Evolutionary conservation across 2,329 filamentous ascomycete species (phyloP).

Genomic region (Trichoderma sp.): DNA sequence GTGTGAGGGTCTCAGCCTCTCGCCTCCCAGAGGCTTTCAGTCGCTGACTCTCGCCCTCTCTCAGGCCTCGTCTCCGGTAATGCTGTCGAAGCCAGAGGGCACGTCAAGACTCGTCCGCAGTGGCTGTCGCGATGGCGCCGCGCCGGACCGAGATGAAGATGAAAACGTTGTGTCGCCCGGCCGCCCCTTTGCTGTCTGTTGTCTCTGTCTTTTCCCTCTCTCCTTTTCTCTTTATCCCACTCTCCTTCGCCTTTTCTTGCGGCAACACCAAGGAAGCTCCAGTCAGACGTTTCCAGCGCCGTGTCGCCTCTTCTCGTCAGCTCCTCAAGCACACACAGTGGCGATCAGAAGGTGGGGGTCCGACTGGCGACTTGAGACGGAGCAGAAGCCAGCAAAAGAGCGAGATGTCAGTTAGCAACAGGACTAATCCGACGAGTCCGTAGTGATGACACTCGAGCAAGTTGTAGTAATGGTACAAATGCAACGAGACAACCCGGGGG

Average conservation of each 20-base stretch:
- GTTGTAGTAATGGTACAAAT: too few species aligned
- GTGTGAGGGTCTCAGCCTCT: too few species aligned
- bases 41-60: not conserved
- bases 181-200: not conserved
- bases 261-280: not conserved
- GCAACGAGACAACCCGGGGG: too few species aligned
- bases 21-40: not conserved
- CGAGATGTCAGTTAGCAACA: too few species aligned
- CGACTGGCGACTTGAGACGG: too few species aligned
- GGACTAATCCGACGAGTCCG: too few species aligned
- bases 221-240: not conserved
- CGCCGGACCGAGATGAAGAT: not conserved
- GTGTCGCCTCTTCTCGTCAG: not conserved
- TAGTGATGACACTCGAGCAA: not conserved
- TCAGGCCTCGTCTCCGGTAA: not conserved
- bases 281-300: not conserved
- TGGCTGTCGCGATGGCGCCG: not conserved
- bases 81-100: not conserved
- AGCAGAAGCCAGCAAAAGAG: too few species aligned
- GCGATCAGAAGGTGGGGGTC: too few species aligned
- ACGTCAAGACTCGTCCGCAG: not conserved
- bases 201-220: not conserved
- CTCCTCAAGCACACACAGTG: not conserved
- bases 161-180: not conserved
- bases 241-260: not conserved